Base-by-base conservation (phyloP, 1,284 basidiomycete genomes). In the Ceratobasidium sp. region DNA sequence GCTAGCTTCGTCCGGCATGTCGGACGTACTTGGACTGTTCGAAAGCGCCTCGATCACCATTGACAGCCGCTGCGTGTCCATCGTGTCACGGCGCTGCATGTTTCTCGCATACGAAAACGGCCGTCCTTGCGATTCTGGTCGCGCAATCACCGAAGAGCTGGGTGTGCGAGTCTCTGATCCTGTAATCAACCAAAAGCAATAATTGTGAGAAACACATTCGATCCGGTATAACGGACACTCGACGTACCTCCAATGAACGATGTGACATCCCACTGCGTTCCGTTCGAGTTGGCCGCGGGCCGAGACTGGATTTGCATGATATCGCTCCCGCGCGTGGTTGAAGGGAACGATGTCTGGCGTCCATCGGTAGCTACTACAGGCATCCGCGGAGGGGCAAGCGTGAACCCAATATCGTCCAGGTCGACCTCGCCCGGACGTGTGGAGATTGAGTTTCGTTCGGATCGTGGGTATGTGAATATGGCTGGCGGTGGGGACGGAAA, bases 181-280 rank as follows among this genome's bases (percentile, higher is more conserved):
- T 69, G 47, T 28, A 69, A 43, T 38, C 35, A 49, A 35, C 18
- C 26, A 66, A 41, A n/a, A n/a, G n/a, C n/a, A n/a, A 46, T 7
- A 11, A 26, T 14, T 44, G 44, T 75, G 72, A 52, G 77, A 73
- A 61, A 76, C 73, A n/a, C n/a, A n/a, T 2, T 75, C 76, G 18
- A 75, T 72, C 26, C 75, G 63, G 14, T 76, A 28, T 30, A 77
- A 76, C 75, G 72, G 59, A 78, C 78, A 70, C 75, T 58, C 75
- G 73, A 79, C 87, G 79, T 75, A 91, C 90, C 84, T 74, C 85
- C 88, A 76, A 92, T 90, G 78, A 92, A 92, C 2, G 91, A 91
- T 26, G 90, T 92, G 26, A 91, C 88, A 75, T 91, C 90, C 76
- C 88, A 91, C 75, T 86, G 87, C 0, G 85, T 89, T 16, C 83